Base-by-base conservation (phyloP, 805 yeast species). In the Teunomyces atbi region DNA sequence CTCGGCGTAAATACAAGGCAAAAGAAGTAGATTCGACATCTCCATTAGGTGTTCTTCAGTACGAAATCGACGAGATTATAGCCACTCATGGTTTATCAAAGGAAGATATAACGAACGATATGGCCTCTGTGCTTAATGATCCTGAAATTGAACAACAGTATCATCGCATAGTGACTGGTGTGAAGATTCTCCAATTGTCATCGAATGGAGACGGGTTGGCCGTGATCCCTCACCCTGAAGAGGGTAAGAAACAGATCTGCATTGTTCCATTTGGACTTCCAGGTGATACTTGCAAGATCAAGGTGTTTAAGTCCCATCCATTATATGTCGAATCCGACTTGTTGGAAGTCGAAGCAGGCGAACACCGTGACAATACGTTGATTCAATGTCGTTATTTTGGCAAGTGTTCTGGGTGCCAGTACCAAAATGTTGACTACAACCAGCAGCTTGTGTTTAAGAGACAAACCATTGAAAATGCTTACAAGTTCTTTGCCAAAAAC, bases 371-470 rank as follows among this genome's bases (percentile, higher is more conserved):
- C 49, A 84, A 86, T 55, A 61, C 70, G 5, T 73, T 86, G 44
- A 81, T 85, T 46, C 77, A 77, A 53, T 89, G 96, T 68, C 76
- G 79, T 52, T 94, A 94, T 68, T 94, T 92, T 68, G 96, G 96
- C 11, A 81, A 81, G 52, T 91, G 97, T 64, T 88, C 96, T 1
- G 98, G 98, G 3, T 91, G 98, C 64, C 98, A 94, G 68, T 89
- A 83, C 61, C 98, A 94, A 62, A 82, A 82, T 63, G 69, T 90
- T 28, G 73, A 78, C 2, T 94, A 94, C 62, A 76, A 75, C 1
- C 74, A 82, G 35, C 98, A 92, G 67, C 71, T 94, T 44, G 68
- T 65, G 43, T 75, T 86, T 59, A 94, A 94, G 63, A 77, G 80
- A 50, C 69, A 80, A 21, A 90, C 95, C 2, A 86, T 94, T 21